Evolutionary conservation across 768 basidiomycete genomes (phyloP).

Genomic region (Pulveroboletus sp.): DNA sequence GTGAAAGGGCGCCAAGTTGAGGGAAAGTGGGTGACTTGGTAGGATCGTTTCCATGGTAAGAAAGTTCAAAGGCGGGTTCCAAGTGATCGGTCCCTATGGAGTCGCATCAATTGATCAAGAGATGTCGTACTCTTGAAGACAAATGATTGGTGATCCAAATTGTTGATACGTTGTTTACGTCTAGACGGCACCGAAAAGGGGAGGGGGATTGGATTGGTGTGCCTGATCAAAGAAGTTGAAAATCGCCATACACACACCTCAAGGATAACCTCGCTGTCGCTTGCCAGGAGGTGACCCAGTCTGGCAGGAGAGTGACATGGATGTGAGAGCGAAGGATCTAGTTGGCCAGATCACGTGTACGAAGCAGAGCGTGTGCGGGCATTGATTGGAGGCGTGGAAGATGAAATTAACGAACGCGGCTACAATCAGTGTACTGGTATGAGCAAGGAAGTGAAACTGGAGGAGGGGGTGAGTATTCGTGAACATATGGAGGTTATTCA

Average conservation of each 20-base stretch:
- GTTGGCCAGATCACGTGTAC: constrained; percentile 25
- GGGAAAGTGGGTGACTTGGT: constrained; percentile 5
- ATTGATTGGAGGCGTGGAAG: constrained; percentile 10
- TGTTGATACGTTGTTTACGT: constrained; percentile 25
- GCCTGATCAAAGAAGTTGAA: constrained; percentile 27
- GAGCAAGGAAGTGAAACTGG: not conserved
- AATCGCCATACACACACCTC: constrained; percentile 18
- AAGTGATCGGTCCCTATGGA: constrained; percentile 16
- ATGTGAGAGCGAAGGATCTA: not conserved
- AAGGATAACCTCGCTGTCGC: constrained; percentile 16
- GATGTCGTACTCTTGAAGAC: constrained; percentile 21
- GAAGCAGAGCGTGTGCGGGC: constrained; percentile 12
- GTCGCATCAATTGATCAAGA: constrained; percentile 24
- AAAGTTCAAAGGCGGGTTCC: constrained; percentile 12
- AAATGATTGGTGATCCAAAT: constrained; percentile 28
- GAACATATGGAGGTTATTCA: constrained; percentile 11
- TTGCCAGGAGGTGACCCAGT: constrained; percentile 8
- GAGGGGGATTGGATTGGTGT: constrained; percentile 18
- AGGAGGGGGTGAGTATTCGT: constrained; percentile 9
- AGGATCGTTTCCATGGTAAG: constrained; percentile 30
- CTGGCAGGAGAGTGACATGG: constrained; percentile 10
- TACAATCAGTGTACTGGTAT: not conserved
- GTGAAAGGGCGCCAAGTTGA: constrained; percentile 4
- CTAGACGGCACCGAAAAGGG: constrained; percentile 34
- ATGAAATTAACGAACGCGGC: not conserved